These are phyloP conservation scores for Parascedosporium putredinis DNA, from an alignment of 2,329 filamentous ascomycete genomes.

Conservation along the genomic window DNA sequence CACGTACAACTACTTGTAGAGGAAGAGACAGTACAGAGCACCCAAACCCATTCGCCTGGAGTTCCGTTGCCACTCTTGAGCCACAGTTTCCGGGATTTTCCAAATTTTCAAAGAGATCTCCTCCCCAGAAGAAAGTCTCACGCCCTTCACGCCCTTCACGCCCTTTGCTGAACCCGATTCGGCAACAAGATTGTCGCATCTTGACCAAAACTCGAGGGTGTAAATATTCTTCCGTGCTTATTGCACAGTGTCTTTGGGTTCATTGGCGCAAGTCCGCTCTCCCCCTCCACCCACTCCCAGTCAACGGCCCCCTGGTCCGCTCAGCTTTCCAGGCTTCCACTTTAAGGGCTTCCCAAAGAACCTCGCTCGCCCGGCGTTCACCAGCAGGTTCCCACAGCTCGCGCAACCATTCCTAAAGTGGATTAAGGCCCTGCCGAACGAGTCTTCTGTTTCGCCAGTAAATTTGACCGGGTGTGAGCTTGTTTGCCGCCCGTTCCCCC, in stretches of 20 bases:
- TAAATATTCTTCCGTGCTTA: conserved; percentile 1
- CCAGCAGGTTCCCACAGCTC: neutral
- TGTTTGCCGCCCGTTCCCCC: too few species aligned
- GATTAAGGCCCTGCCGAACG: neutral
- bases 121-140: too few species aligned
- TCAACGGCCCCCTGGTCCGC: neutral
- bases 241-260: too few species aligned
- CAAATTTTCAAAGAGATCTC: too few species aligned
- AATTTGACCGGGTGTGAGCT: neutral
- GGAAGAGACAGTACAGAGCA: neutral
- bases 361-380: too few species aligned
- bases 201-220: too few species aligned
- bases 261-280: neutral
- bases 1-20: neutral
- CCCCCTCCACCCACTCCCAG: neutral
- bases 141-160: too few species aligned
- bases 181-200: too few species aligned
- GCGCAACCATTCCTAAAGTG: neutral
- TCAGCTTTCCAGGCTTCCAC: neutral
- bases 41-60: too few species aligned
- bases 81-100: too few species aligned
- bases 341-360: neutral
- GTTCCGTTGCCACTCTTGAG: too few species aligned
- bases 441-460: neutral
- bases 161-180: too few species aligned